Base-by-base conservation (phyloP, 441 rosid species). In the Omphalea diandra region DNA sequence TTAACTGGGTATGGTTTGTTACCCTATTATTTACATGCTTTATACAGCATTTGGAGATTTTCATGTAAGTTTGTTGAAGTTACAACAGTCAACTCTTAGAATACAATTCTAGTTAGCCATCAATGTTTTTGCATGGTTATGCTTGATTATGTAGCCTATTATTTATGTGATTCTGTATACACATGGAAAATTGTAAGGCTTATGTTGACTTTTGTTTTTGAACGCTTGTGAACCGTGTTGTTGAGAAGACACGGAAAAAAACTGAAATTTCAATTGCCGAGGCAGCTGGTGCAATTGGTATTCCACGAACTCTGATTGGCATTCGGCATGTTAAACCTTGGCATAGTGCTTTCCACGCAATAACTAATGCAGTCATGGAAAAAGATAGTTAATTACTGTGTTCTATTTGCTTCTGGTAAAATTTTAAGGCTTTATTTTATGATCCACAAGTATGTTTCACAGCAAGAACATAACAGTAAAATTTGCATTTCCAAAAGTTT, bases 201-300 rank as follows among this genome's bases (percentile, higher is more conserved):
- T 35, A 67, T 15, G 24, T 50, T 54, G 1, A 31, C 17, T 62
- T 59, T 74, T 76, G 18, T 63, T 55, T 76, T 56, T 77, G 73
- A 77, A 95, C 97, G 96, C 97, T 95, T 61, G 98, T 93, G 70
- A 93, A 95, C 71, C 87, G 93, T 79, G 90, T 87, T 55, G 84
- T 91, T 46, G 99, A 95, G 82, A 95, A 90, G 87, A 84, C 87
- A 24, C 87, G 97, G 61, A 86, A 83, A 72, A 88, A 81, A 73
- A 81, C 79, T 32, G 80, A 83, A 49, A 65, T 84, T 74, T 95
- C 98, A 31, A 90, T 93, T 80, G 97, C 95, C 10, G 95, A 83
- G 73, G 99, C 99, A 57, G 97, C 99, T 54, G 82, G 70, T 71
- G 90, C 77, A 64, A 85, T 93, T 52, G 91, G 91, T 67, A 89